Conservation (phyloP, 345 rosid genomes). For the Clarkia xantiana region DNA sequence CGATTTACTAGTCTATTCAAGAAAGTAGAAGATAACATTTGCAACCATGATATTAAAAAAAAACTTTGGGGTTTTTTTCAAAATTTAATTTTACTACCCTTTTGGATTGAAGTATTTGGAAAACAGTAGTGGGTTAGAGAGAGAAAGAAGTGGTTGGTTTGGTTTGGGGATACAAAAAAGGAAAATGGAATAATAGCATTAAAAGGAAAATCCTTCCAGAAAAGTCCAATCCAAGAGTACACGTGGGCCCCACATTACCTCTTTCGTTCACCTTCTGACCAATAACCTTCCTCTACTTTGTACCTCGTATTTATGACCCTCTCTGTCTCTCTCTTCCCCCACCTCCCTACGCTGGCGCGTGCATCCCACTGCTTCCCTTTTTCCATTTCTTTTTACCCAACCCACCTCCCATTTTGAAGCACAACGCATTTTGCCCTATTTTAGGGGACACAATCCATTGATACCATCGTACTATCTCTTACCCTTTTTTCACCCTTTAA, state of each 20-base stretch:
- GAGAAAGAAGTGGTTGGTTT: conserved; percentile 1
- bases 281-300: conserved; percentile 22
- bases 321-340: conserved; percentile 12
- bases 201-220: conserved; percentile 75
- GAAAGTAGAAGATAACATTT: too few relatives aligned
- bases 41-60: too few relatives aligned
- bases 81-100: too few relatives aligned
- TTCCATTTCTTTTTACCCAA: not conserved
- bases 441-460: conserved; percentile 4
- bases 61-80: too few relatives aligned
- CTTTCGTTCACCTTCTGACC: conserved; percentile 30
- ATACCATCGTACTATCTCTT: not conserved
- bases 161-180: conserved; percentile 31
- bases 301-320: conserved; percentile 32
- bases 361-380: conserved; percentile 1
- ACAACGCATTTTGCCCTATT: conserved; percentile 5
- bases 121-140: not conserved
- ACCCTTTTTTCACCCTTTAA: too few relatives aligned
- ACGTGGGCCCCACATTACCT: conserved; percentile 49
- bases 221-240: conserved; percentile 91
- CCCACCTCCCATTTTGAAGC: not conserved
- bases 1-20: too few relatives aligned
- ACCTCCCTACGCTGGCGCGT: conserved; percentile 8
- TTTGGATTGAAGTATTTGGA: not conserved
- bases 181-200: conserved; percentile 56